Evolutionary conservation across 345 rosid species (phyloP).

Genomic region (Populus ilicifolia): DNA sequence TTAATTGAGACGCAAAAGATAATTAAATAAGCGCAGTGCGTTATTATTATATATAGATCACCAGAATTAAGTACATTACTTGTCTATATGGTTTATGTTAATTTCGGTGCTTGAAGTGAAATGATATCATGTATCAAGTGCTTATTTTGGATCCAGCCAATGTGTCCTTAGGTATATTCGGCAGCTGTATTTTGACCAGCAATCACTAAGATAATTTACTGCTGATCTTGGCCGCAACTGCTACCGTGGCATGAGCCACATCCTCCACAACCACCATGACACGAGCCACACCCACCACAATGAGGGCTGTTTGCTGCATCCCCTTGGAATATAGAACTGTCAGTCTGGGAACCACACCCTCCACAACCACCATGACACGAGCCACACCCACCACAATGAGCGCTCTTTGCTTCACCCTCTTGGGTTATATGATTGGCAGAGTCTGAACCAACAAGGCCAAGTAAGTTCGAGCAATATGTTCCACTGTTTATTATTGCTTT

Average conservation of each 20-base stretch:
- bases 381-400: background rate
- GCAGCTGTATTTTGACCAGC: too few species aligned
- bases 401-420: background rate
- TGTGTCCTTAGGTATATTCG: too few species aligned
- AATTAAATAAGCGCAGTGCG: background rate
- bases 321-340: background rate
- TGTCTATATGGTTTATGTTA: background rate
- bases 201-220: background rate
- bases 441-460: background rate
- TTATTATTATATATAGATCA: background rate
- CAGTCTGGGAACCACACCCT: background rate
- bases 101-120: background rate
- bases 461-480: too few species aligned
- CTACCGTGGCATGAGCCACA: background rate
- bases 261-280: background rate
- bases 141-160: background rate
- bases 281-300: background rate
- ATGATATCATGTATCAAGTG: background rate
- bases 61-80: background rate
- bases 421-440: too few species aligned
- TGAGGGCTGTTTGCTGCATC: background rate
- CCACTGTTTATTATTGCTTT: background rate
- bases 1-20: background rate
- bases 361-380: constrained; percentile 6
- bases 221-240: background rate